Percentiles rank a stretch among this genome's conserved stretches.
Evolutionary conservation across 495 filamentous ascomycete genomes (phyloP).

Genomic region (Neurospora sp.): DNA sequence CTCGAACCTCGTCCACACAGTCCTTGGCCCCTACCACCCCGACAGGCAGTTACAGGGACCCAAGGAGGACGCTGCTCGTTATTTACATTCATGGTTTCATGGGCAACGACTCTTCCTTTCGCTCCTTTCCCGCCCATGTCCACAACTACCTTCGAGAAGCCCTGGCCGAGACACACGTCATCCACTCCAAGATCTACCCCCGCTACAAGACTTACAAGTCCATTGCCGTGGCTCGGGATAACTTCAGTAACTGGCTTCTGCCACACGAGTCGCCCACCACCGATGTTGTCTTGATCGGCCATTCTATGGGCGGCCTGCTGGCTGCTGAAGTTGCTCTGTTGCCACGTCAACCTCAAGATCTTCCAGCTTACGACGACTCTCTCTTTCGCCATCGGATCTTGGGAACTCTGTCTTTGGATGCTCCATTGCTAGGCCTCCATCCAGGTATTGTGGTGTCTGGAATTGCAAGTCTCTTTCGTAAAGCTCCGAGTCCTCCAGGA

Average conservation of each 20-base stretch:
- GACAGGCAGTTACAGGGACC: slow-evolving; percentile 10
- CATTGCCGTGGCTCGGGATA: slow-evolving; percentile 62
- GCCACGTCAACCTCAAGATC: slow-evolving; percentile 21
- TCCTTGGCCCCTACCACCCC: slow-evolving; percentile 46
- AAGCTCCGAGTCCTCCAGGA: slow-evolving; percentile 33
- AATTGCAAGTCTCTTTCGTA: slow-evolving; percentile 64
- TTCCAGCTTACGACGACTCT: slow-evolving; percentile 1
- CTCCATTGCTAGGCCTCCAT: slow-evolving; percentile 81
- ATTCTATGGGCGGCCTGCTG: slow-evolving; percentile 84
- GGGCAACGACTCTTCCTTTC: slow-evolving; percentile 82
- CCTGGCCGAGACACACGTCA: slow-evolving; percentile 60
- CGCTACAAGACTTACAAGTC: slow-evolving; percentile 74
- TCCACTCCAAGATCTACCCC: slow-evolving; percentile 89
- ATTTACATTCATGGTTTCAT: slow-evolving; percentile 92
- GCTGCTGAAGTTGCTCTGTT: slow-evolving; percentile 69
- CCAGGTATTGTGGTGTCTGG: slow-evolving; percentile 76
- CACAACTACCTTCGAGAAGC: slow-evolving; percentile 64
- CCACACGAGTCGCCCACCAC: slow-evolving; percentile 66
- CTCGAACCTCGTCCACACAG: slow-evolving; percentile 53
- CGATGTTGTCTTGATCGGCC: slow-evolving; percentile 77
- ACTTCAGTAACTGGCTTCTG: slow-evolving; percentile 74
- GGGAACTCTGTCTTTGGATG: slow-evolving; percentile 77
- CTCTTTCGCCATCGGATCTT: slow-evolving; percentile 67
- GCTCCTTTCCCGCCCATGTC: slow-evolving; percentile 77
- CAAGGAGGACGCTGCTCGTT: slow-evolving; percentile 57